Evolutionary conservation across 2,329 filamentous ascomycete genomes (phyloP).

Genomic region (Scolecobasidium constrictum): DNA sequence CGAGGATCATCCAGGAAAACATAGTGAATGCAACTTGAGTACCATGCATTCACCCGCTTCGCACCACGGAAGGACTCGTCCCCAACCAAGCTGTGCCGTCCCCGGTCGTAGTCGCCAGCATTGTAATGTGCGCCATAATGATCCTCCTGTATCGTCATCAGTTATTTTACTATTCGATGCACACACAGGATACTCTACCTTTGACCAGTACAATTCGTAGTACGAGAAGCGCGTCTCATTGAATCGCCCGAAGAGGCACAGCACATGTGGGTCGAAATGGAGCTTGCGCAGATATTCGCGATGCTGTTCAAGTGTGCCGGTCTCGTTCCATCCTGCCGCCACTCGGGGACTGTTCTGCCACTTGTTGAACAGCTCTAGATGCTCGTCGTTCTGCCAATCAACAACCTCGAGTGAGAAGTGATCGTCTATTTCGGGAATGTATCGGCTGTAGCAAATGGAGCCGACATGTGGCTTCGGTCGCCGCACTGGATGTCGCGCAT

Average conservation of each 20-base stretch:
- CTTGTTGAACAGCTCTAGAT: conserved; percentile 60
- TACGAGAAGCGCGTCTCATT: conserved; percentile 64
- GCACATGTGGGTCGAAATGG: conserved; percentile 60
- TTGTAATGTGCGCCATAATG: conserved; percentile 49
- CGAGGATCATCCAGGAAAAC: conserved; percentile 49
- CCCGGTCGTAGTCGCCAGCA: conserved; percentile 46
- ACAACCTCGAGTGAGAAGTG: conserved; percentile 69
- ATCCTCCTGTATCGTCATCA: conserved; percentile 41
- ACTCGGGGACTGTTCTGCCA: conserved; percentile 83
- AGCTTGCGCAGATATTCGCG: conserved; percentile 57
- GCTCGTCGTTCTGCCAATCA: conserved; percentile 52
- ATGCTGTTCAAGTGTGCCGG: conserved; percentile 64
- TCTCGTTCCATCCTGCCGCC: conserved; percentile 70
- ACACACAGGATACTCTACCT: conserved; percentile 26
- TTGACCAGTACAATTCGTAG: conserved; percentile 72
- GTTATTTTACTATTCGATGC: conserved; percentile 29
- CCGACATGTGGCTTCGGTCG: conserved; percentile 61
- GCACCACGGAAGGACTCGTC: conserved; percentile 44
- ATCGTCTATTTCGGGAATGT: conserved; percentile 64
- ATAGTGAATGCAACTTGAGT: conserved; percentile 47
- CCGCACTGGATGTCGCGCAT: conserved; percentile 60
- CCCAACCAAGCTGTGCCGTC: conserved; percentile 49
- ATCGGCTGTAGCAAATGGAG: conserved; percentile 64
- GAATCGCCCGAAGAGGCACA: conserved; percentile 60
- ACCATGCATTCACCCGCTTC: conserved; percentile 47